phyloP scores from a whole-genome alignment of 2,329 filamentous ascomycete genomes.

The Penicillium sp. region DNA sequence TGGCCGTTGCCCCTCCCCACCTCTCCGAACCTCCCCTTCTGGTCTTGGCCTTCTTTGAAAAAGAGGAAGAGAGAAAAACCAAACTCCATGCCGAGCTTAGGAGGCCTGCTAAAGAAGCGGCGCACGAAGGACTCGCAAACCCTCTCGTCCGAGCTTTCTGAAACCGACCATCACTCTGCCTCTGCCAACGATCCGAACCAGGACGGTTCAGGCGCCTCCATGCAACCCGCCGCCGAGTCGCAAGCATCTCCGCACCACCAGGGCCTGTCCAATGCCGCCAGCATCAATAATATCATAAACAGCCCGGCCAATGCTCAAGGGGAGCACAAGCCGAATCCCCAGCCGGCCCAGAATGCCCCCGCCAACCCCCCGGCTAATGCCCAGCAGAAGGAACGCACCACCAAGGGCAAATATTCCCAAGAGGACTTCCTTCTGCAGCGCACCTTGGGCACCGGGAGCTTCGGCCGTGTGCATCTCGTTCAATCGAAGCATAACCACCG shows the following conservation, averaged over 20 bases:
- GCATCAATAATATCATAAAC: conserved; percentile 84
- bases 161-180: conserved; percentile 27
- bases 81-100: conserved; percentile 83
- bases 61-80: conserved; percentile 16
- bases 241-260: conserved; percentile 53
- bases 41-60: conserved; percentile 17
- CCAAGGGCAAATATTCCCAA: conserved; percentile 96
- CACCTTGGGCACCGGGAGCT: conserved; percentile 94
- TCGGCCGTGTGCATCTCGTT: conserved; percentile 93
- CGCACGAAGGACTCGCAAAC: conserved; percentile 83
- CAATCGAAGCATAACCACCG: conserved; percentile 98
- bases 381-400: conserved; percentile 61
- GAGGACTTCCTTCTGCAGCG: conserved; percentile 86
- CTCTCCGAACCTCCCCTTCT: conserved; percentile 30
- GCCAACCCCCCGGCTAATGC: conserved; percentile 14
- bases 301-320: conserved; percentile 47
- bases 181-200: conserved; percentile 27
- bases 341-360: conserved; percentile 27
- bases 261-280: conserved; percentile 63
- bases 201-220: conserved; percentile 37
- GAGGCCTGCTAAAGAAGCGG: conserved; percentile 93
- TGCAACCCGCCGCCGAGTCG: conserved; percentile 42
- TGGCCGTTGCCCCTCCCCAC: conserved; percentile 30
- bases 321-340: conserved; percentile 1
- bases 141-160: conserved; percentile 57